Percentiles rank a stretch among this genome's conserved stretches.
Evolutionary conservation across 2,329 filamentous ascomycete species (phyloP).

Genomic region (Diplodia corticola): DNA sequence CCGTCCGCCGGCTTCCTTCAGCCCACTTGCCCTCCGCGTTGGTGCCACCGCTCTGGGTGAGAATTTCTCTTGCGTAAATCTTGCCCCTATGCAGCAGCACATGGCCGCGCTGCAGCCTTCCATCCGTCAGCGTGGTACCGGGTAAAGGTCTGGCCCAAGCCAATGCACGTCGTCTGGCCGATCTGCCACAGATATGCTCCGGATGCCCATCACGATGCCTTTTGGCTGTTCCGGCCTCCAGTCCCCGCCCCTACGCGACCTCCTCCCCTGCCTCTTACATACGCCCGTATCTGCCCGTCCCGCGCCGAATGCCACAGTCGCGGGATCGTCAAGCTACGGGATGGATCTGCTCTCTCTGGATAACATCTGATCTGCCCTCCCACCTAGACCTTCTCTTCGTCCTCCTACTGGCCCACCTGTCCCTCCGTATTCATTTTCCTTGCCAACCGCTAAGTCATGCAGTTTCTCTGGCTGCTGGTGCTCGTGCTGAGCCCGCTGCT

Average conservation of each 20-base stretch:
- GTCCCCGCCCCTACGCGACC: not conserved
- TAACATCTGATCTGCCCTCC: not conserved
- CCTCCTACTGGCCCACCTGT: not conserved
- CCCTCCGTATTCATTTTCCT: not conserved
- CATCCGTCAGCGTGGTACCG: not conserved
- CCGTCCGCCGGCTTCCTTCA: not conserved
- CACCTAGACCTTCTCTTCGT: not conserved
- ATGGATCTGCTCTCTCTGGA: not conserved
- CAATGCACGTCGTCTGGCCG: not conserved
- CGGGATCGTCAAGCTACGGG: not conserved
- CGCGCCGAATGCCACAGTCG: not conserved
- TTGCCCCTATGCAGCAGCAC: not conserved
- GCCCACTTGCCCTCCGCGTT: not conserved
- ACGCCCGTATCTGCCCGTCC: not conserved
- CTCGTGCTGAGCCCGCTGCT: conserved; percentile 3
- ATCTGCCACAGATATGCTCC: conserved; percentile 4
- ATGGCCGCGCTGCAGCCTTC: not conserved
- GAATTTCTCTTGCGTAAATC: conserved; percentile 7
- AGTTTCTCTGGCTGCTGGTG: conserved; percentile 11
- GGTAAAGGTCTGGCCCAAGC: not conserved
- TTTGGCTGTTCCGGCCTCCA: not conserved
- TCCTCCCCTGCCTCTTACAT: not conserved
- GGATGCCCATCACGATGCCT: not conserved
- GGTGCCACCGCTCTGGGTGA: not conserved
- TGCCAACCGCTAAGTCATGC: not conserved